phyloP scores from a whole-genome alignment of 2,329 filamentous ascomycete genomes.

The Parastagonospora avenae region DNA sequence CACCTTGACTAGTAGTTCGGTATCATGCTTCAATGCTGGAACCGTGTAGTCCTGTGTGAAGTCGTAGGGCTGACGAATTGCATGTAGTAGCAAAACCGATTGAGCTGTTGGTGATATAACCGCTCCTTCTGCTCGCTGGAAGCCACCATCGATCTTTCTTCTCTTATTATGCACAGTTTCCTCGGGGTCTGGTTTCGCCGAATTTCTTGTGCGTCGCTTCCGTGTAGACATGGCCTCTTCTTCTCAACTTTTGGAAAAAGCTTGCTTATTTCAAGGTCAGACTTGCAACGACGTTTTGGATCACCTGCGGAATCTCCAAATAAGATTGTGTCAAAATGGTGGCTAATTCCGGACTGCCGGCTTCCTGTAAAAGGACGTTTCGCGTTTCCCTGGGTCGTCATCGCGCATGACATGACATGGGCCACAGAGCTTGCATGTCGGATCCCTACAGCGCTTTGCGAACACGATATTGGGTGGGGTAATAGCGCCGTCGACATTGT shows the following conservation, averaged over 20 bases:
- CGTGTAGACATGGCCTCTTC: constrained; percentile 8
- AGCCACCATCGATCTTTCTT: constrained; percentile 9
- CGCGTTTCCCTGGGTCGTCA: too few relatives aligned
- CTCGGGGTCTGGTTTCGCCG: constrained; percentile 2
- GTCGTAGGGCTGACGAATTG: constrained; percentile 56
- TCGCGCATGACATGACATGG: too few relatives aligned
- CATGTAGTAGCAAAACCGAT: constrained; percentile 58
- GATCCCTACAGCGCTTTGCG: constrained; percentile 2
- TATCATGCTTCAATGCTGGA: constrained; percentile 51
- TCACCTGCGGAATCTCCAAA: too few relatives aligned
- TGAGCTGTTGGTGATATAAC: constrained; percentile 41
- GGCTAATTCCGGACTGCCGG: too few relatives aligned
- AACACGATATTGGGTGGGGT: constrained; percentile 8
- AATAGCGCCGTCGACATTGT: constrained; percentile 25
- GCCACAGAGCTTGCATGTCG: neutral
- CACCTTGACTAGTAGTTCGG: constrained; percentile 67
- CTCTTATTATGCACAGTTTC: constrained; percentile 1
- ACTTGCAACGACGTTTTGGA: too few relatives aligned
- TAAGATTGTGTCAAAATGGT: too few relatives aligned
- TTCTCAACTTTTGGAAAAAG: neutral
- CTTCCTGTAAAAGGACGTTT: too few relatives aligned
- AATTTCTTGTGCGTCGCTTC: constrained; percentile 23
- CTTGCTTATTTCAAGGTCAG: neutral
- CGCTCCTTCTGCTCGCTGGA: constrained; percentile 10
- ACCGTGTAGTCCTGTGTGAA: constrained; percentile 53